Base-by-base conservation (phyloP, 148 eudicot genomes). In the Dianthus caryophyllus region DNA sequence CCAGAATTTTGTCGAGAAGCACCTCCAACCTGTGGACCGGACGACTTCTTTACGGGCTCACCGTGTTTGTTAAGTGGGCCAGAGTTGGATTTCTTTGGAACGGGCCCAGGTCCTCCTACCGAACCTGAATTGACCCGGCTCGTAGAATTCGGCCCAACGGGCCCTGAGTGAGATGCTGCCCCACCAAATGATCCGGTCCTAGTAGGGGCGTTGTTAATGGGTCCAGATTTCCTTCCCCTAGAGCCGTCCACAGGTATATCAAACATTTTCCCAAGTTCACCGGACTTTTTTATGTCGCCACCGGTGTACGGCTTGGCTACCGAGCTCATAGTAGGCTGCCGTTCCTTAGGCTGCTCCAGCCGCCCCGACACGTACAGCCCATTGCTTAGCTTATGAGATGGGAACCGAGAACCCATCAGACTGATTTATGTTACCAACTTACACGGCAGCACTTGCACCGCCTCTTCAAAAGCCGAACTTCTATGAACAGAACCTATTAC, bases 221-320 rank as follows among this genome's bases (percentile, higher is more conserved):
- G 96, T 70, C 97, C 97, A 18, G 97, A 91, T 77, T 91, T 88
- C 57, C 96, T 81, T 22, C 86, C 78, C 74, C 89, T 81, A 39
- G 96, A 85, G 58, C 89, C 80, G 73, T 87, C 91, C 26, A 66
- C 81, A 2, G 87, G 85, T 46, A 88, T 77, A 70, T 83, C 96
- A 79, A 91, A 91, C 97, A 91, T 91, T 70, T 92, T 92, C 29
- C 97, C 97, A 33, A 92, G 91, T 75, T 92, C 97, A 44, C 97
- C 97, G 9, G 97, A 92, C 64, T 84, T 92, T 66, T 92, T 92
- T 6, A 91, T 88, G 73, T 91, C 97, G 57, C 97, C 97, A 26
- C 97, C 97, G 20, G 96, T 88, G 56, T 92, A 92, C 36, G 97
- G 97, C 90, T 88, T 81, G 44, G 97, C 90, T 10, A 81, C 84